Evolutionary conservation across 148 eudicot genomes (phyloP), one percentile per base, ranked within the genome.

Genomic region (Suaeda aralocaspica): DNA sequence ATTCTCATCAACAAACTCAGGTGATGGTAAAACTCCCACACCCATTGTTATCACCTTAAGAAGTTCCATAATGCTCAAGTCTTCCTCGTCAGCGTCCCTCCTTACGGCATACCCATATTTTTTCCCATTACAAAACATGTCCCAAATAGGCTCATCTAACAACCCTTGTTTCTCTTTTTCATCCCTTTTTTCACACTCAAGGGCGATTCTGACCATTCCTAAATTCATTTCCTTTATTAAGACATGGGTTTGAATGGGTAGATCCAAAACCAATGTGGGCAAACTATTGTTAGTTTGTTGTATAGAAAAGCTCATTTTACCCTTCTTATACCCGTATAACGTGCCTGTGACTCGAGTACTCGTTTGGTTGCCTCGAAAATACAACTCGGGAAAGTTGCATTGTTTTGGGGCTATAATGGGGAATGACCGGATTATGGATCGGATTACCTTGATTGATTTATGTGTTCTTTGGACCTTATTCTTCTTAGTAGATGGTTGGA

Each of bases 41-140:
- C 82, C 82, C 75, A 74, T 74, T 0, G 82, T 55, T 33, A 70
- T 59, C 5, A 74, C 75, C 75, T 79, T 79, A 9, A 74, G 72
- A 64, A 79, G 49, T 59, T 79, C 78, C 78, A 79, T 74, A 5
- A 79, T 62, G 24, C 22, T 64, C 29, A 74, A 66, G n/a, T 79
- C 82, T 2, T 63, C 56, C 25, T 74, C 78, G 25, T 41, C 65
- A n/a, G 70, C 79, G 22, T 68, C 79, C 51, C 83, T 73, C 41
- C 50, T 70, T 0, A 70, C n/a, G 1, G 63, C 82, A 59, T 62
- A 71, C 11, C 82, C 82, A 50, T 41, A 53, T 11, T 79, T 79
- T 11, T 70, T 74, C 9, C 82, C 82, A 22, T 79, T 79, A 21
- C 71, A 79, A 70, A 72, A 74, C 75, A 79, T 74, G 42, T 66